A percentile compares a stretch with the other conserved stretches of the same genome.
Evolutionary conservation across 2,329 filamentous ascomycete genomes (phyloP).

Genomic region (Xylaria sp.): DNA sequence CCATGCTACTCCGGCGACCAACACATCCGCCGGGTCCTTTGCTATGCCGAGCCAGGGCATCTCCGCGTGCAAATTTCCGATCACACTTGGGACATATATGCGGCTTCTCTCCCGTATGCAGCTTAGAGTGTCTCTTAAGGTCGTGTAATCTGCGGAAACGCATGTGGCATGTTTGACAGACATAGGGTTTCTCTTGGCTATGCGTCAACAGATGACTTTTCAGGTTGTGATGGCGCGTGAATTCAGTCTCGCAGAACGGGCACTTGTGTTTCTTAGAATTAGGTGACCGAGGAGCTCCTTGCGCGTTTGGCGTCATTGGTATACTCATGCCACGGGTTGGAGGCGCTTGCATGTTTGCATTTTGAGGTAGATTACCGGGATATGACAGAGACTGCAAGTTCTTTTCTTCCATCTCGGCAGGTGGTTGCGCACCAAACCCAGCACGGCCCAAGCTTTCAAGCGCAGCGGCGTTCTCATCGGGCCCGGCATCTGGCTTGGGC

Average conservation of each 20-base stretch:
- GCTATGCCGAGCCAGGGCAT: constrained; percentile 89
- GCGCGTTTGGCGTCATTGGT: constrained; percentile 46
- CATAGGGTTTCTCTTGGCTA: constrained; percentile 96
- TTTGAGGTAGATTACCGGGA: constrained; percentile 45
- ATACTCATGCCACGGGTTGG: constrained; percentile 51
- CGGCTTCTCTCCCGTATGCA: constrained; percentile 92
- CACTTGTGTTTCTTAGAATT: constrained; percentile 89
- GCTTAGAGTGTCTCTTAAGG: constrained; percentile 89
- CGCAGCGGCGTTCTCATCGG: constrained; percentile 37
- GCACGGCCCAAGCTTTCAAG: constrained; percentile 39
- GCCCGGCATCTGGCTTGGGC: constrained; percentile 38
- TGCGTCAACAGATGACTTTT: constrained; percentile 97
- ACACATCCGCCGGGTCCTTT: constrained; percentile 95
- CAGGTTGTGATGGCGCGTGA: constrained; percentile 93
- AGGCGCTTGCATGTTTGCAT: constrained; percentile 40
- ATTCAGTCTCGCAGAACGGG: constrained; percentile 92
- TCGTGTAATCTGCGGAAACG: constrained; percentile 91
- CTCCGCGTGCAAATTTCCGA: constrained; percentile 88
- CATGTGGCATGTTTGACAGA: constrained; percentile 88
- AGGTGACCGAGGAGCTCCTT: constrained; percentile 58
- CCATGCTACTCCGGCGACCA: constrained; percentile 79
- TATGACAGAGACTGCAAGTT: constrained; percentile 50
- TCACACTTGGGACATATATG: constrained; percentile 95
- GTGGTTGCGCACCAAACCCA: constrained; percentile 37
- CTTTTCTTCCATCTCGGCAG: constrained; percentile 48